Percentiles rank a stretch among this genome's conserved stretches.
These are phyloP conservation scores for Botryotinia calthae DNA, from an alignment of 2,329 filamentous ascomycete genomes.

Conservation along the genomic window DNA sequence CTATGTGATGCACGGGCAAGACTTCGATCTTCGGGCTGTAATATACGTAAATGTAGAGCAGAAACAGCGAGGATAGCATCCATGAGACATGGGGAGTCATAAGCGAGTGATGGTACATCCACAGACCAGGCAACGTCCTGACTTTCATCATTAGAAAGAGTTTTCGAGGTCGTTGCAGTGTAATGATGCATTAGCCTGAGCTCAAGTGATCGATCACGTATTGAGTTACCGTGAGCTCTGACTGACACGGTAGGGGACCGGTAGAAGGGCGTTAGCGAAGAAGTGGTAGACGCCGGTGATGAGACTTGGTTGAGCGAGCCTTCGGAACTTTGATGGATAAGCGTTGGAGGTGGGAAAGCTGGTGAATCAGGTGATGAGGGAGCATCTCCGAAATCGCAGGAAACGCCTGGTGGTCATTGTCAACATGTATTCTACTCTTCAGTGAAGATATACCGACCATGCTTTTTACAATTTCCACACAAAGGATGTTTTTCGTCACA, in stretches of 20 bases:
- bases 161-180: constrained; percentile 58
- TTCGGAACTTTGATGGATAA: neutral
- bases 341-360: constrained; percentile 17
- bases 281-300: constrained; percentile 25
- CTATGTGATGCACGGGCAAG: constrained; percentile 62
- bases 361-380: constrained; percentile 26
- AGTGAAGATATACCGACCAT: constrained; percentile 41
- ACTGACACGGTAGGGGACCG: constrained; percentile 28
- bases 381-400: constrained; percentile 58
- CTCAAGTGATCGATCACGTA: constrained; percentile 46
- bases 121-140: constrained; percentile 59
- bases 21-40: constrained; percentile 55
- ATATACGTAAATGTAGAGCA: constrained; percentile 59
- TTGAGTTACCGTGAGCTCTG: constrained; percentile 19
- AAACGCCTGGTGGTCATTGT: constrained; percentile 44
- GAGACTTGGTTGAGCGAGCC: constrained; percentile 14
- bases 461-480: constrained; percentile 65
- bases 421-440: neutral
- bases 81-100: constrained; percentile 57
- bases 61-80: constrained; percentile 64
- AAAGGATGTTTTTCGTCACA: constrained; percentile 65
- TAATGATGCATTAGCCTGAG: constrained; percentile 64
- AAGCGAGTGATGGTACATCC: constrained; percentile 59
- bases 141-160: constrained; percentile 52
- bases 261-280: constrained; percentile 28